Evolutionary conservation across 768 basidiomycete species (phyloP).

Genomic region (Kwoniella bestiolae): DNA sequence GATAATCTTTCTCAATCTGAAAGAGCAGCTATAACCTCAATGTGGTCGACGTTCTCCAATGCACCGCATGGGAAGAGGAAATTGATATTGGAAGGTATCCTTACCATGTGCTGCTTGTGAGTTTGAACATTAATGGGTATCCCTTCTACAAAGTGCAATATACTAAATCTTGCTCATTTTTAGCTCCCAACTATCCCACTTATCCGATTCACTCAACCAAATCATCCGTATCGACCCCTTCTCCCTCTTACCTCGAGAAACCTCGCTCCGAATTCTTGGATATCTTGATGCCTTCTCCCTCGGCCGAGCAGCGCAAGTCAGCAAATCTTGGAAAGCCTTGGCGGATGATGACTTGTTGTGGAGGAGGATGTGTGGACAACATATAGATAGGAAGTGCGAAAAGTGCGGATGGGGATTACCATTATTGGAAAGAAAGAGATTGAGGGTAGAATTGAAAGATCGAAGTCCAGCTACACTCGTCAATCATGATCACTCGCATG

Average conservation of each 20-base stretch:
- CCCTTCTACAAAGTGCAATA: background rate
- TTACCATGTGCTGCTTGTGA: constrained; percentile 96
- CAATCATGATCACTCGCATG: constrained; percentile 36
- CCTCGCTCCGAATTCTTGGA: constrained; percentile 80
- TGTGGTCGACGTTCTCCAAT: constrained; percentile 97
- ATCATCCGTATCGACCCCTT: constrained; percentile 97
- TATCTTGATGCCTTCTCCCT: constrained; percentile 91
- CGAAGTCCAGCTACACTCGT: constrained; percentile 43
- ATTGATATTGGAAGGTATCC: constrained; percentile 91
- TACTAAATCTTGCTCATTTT: background rate
- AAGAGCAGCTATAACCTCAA: constrained; percentile 80
- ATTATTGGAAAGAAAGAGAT: constrained; percentile 66
- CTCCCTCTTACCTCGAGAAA: constrained; percentile 83
- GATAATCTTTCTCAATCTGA: constrained; percentile 86
- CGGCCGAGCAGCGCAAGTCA: constrained; percentile 90
- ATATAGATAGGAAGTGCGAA: constrained; percentile 93
- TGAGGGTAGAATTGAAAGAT: constrained; percentile 51
- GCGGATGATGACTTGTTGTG: constrained; percentile 96
- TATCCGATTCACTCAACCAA: constrained; percentile 85
- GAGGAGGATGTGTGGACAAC: constrained; percentile 96
- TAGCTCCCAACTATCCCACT: constrained; percentile 86
- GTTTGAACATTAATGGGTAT: constrained; percentile 17
- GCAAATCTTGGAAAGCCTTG: constrained; percentile 77
- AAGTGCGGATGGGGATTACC: constrained; percentile 99
- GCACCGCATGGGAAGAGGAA: constrained; percentile 88